Base-by-base conservation (phyloP, 2,329 filamentous ascomycete genomes). In the Zopfia rhizophila region DNA sequence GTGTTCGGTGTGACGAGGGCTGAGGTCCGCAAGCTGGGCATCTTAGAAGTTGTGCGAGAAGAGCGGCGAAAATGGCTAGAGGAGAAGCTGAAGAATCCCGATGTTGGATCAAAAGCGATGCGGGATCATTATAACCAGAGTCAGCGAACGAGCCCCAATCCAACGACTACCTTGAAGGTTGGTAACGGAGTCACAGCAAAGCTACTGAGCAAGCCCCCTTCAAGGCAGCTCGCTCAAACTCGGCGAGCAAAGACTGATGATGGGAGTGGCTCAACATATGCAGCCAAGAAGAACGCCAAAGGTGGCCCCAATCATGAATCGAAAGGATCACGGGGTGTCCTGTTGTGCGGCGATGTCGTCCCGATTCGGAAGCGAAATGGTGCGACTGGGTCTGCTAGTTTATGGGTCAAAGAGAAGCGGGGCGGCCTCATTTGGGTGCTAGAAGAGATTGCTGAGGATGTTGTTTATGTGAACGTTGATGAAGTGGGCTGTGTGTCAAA, bases 1-100 rank as follows among this genome's bases (percentile, higher is more conserved):
- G 88, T 97, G n/a, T 99, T 97, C 74, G 94, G 94, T n/a, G 91
- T 99, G 7, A 96, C 92, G n/a, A 90, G 91, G 65, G 90, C 90
- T 4, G 94, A 99, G 72, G 90, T 99, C 17, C 86, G 91, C 43
- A 97, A 91, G 67, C 86, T 97, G 78, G 93, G 94, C 35, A 97
- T 99, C 45, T 74, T 99, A 47, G 92, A 97, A 68, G 91, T 99
- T 21, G 91, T 99, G 13, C 89, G 93, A 70, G 86, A 92, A 69
- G 93, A 97, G 70, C 83, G 91, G 47, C 81, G 93, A 56, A 84
- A 86, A 19, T 99, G 94, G 94, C 79, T 99, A 18, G 91, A 95
- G 66, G 85, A 87, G 51, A 97, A 92, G 72, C 79, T 99, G 30
- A 79, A 84, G 53, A 82, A 87, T 48, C 83, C 83, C 2, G 83